phyloP scores from a whole-genome alignment of 208 protist species.

The Trichomonas vaginalis region DNA sequence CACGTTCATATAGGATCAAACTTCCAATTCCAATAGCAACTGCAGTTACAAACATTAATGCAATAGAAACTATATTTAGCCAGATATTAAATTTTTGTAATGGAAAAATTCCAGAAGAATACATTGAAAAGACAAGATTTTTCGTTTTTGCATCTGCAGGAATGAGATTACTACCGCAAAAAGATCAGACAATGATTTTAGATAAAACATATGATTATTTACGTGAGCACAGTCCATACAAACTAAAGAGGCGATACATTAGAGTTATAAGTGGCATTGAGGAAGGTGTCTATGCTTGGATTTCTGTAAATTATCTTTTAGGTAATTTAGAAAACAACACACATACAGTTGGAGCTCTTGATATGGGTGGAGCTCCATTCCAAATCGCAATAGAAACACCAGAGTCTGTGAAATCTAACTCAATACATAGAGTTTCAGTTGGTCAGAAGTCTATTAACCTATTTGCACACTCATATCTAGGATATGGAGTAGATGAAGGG shows the following conservation, averaged over 20 bases:
- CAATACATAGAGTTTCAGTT: not conserved
- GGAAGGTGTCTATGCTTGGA: not conserved
- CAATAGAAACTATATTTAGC: not conserved
- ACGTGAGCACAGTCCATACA: not conserved
- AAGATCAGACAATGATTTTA: not conserved
- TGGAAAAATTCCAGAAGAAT: not conserved
- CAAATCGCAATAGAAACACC: not conserved
- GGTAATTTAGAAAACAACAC: not conserved
- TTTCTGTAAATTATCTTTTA: not conserved
- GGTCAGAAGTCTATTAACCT: not conserved
- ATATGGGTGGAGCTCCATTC: not conserved
- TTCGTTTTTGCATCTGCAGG: not conserved
- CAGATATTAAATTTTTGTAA: not conserved
- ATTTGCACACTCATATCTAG: not conserved
- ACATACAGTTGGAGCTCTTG: not conserved
- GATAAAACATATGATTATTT: not conserved
- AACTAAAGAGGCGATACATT: not conserved
- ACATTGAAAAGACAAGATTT: not conserved
- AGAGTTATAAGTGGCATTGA: not conserved
- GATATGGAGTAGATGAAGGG: not conserved
- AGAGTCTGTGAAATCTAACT: too few species aligned
- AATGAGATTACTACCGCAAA: not conserved
- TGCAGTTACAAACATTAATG: not conserved
- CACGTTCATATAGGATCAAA: too few species aligned
- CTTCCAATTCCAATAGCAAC: not conserved